A percentile compares a stretch with the other conserved stretches of the same genome.
phyloP scores from a whole-genome alignment of 169 alveolate species.

The Blepharisma undulans region DNA sequence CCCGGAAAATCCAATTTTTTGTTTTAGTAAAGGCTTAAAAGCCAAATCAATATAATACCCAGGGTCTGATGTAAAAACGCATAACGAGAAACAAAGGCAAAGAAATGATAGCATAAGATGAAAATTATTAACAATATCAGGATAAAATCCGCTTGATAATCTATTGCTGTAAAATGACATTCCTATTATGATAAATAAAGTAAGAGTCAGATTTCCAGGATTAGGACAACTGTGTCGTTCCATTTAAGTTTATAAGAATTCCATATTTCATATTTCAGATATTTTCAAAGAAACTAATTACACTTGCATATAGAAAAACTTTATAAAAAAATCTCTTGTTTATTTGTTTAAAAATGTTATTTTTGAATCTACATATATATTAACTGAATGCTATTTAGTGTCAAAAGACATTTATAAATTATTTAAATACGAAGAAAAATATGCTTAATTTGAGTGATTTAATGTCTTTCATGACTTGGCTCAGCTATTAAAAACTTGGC shows the following conservation, averaged over 20 bases:
- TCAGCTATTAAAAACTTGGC: constrained; percentile 10
- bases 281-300: neutral
- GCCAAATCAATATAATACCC: neutral
- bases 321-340: too few species aligned
- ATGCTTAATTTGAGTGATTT: neutral
- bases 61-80: neutral
- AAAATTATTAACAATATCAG: neutral
- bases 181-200: neutral
- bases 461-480: neutral
- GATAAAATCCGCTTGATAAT: neutral
- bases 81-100: neutral
- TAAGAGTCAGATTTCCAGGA: neutral
- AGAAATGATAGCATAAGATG: neutral
- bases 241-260: neutral
- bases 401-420: too few species aligned
- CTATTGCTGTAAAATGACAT: neutral
- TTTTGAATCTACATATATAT: too few species aligned
- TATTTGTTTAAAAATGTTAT: too few species aligned
- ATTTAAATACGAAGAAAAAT: neutral
- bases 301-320: neutral
- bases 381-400: too few species aligned
- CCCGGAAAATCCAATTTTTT: neutral
- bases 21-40: neutral
- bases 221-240: neutral
- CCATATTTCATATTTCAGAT: neutral